A percentile compares a stretch with the other conserved stretches of the same genome.
phyloP scores from a whole-genome alignment of 2,329 filamentous ascomycete genomes.

The Scedosporium minutisporum region DNA sequence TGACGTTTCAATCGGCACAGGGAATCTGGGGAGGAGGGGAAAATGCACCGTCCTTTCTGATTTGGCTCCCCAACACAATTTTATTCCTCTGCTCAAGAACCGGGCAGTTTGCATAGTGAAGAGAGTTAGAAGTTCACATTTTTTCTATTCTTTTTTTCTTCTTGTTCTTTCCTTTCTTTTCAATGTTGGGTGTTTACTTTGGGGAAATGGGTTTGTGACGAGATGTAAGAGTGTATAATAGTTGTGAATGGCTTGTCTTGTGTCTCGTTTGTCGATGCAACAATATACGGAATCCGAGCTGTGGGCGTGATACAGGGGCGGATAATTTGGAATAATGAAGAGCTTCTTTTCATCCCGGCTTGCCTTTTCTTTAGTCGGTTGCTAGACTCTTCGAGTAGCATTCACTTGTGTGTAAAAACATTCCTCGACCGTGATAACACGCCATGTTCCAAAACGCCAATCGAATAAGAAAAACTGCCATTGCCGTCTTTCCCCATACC shows the following conservation, averaged over 20 bases:
- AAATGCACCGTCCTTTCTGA: too few relatives aligned
- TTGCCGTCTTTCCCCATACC: not conserved
- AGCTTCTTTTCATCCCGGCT: not conserved
- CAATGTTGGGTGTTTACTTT: not conserved
- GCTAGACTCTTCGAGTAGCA: too few relatives aligned
- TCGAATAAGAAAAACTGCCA: not conserved
- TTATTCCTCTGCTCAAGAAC: too few relatives aligned
- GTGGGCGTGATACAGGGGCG: not conserved
- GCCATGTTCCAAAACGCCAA: not conserved
- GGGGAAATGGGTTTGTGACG: not conserved
- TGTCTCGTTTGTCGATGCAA: not conserved
- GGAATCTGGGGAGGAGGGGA: too few relatives aligned
- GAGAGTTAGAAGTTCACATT: not conserved
- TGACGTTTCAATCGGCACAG: too few relatives aligned
- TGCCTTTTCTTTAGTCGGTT: too few relatives aligned
- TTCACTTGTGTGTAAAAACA: not conserved
- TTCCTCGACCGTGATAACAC: not conserved
- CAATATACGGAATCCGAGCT: not conserved
- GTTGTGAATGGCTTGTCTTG: constrained; percentile 7
- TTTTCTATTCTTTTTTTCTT: not conserved
- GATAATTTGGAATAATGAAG: not conserved
- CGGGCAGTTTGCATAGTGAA: too few relatives aligned
- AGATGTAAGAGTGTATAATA: not conserved
- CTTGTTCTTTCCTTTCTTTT: not conserved
- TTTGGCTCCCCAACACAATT: too few relatives aligned